These are phyloP conservation scores for Talaromyces sp. DNA, from an alignment of 2,329 filamentous ascomycete species.

Conservation along the genomic window DNA sequence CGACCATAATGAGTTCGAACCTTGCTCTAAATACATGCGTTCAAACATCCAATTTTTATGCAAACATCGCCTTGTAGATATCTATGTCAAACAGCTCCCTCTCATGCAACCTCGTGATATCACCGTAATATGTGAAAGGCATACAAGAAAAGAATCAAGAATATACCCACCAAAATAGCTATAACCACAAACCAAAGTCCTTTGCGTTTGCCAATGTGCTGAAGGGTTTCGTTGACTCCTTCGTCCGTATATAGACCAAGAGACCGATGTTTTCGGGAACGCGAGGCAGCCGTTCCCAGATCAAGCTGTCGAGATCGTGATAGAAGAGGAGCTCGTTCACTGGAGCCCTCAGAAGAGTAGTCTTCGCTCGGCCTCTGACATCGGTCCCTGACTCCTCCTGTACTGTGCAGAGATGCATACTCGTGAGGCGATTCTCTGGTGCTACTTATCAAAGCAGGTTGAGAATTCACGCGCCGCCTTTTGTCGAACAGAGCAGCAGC, in stretches of 20 bases:
- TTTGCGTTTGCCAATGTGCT: conserved; percentile 18
- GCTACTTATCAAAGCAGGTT: not conserved
- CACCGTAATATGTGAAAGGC: conserved; percentile 17
- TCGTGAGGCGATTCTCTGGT: not conserved
- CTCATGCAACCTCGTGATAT: not conserved
- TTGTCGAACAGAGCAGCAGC: conserved; percentile 3
- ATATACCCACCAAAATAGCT: conserved; percentile 18
- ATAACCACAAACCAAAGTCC: conserved; percentile 17
- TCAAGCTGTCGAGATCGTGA: not conserved
- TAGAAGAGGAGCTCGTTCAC: conserved; percentile 12
- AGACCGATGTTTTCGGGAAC: not conserved
- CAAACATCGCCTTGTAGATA: not conserved
- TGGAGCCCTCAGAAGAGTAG: not conserved
- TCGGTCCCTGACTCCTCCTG: not conserved
- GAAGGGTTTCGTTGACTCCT: conserved; percentile 9
- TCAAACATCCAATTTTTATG: not conserved
- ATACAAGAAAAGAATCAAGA: conserved; percentile 20
- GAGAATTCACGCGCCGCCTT: not conserved
- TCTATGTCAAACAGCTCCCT: not conserved
- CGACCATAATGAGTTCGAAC: not conserved
- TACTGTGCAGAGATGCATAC: not conserved
- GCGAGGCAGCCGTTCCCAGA: not conserved
- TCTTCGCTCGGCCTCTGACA: conserved; percentile 9
- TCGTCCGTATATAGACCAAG: not conserved
- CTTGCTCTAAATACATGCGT: not conserved